Conservation (phyloP, 1,284 basidiomycete species). For the Naganishia liquefaciens region DNA sequence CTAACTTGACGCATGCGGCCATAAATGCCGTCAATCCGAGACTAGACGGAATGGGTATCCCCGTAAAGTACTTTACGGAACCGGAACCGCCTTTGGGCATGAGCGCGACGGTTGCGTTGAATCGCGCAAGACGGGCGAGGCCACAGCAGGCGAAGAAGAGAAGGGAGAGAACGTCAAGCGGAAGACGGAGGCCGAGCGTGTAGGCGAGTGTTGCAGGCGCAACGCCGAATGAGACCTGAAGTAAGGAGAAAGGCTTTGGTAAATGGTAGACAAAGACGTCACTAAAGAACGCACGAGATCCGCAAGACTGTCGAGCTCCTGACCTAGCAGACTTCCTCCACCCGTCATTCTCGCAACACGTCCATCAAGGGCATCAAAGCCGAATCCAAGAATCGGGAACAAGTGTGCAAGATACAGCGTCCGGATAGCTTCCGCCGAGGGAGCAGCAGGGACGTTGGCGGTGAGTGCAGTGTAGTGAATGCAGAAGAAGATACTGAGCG, state of each 20-base stretch:
- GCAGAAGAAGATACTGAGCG: conserved; percentile 85
- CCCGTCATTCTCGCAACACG: conserved; percentile 98
- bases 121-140: conserved; percentile 90
- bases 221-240: conserved; percentile 94
- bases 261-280: too few relatives aligned
- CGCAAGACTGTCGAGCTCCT: conserved; percentile 95
- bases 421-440: conserved; percentile 42
- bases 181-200: conserved; percentile 82
- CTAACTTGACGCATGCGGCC: conserved; percentile 77
- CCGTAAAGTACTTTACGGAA: conserved; percentile 94
- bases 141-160: conserved; percentile 94
- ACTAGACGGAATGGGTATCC: conserved; percentile 92
- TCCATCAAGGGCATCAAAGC: conserved; percentile 97
- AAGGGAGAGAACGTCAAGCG: conserved; percentile 82
- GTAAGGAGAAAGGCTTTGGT: too few relatives aligned
- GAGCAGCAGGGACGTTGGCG: conserved; percentile 60
- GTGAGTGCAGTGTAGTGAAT: conserved; percentile 84
- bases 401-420: conserved; percentile 79
- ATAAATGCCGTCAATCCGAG: conserved; percentile 77
- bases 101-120: conserved; percentile 96
- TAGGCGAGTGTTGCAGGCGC: conserved; percentile 93
- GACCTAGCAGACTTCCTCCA: conserved; percentile 92
- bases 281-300: conserved; percentile 86
- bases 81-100: conserved; percentile 85
- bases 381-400: conserved; percentile 89